Base-by-base conservation (phyloP, 164 flowering plant species). In the Piper betle region DNA sequence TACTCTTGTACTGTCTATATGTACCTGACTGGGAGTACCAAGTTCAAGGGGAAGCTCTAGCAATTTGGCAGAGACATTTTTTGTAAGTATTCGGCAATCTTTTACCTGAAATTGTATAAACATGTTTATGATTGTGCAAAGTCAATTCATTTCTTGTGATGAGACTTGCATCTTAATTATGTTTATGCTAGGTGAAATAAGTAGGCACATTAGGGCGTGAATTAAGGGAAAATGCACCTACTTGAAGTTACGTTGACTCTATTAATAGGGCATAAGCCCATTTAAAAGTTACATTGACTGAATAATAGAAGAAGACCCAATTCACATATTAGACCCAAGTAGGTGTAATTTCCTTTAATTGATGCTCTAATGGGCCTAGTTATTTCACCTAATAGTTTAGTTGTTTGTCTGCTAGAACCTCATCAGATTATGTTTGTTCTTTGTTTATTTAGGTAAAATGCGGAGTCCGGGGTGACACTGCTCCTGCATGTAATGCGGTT, bases 401-500 rank as follows among this genome's bases (percentile, higher is more conserved):
- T 6, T 46, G 15, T 46, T 6, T 46, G 11, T 46, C 50, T 46
- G 15, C 50, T 2, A 46, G 15, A 15, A 46, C 10, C 12, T 15
- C 15, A 12, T 6, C 15, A 25, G 33, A 46, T 6, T 46, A 46
- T 46, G 50, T 38, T 13, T 66, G n/a, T 17, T 58, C 33, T 25
- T 25, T 6, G 16, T 57, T 33, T 69, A 57, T 52, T 37, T 58
- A 84, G 91, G 92, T 86, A 65, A 81, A 84, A 77, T 88, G 96
- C 72, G 90, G 86, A 52, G 83, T 80, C 13, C 71, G 88, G n/a
- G 88, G 84, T 56, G 84, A 84, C 62, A 84, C 86, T 39, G 84
- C 84, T 61, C 96, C 96, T 56, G 90, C 81, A 33, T 88, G 96
- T 64, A 88, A 86, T 79, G 88, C 81, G 69, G 88, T 74, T 62